Conservation (phyloP, 1,284 basidiomycete species). For the Gymnopus androsaceus region DNA sequence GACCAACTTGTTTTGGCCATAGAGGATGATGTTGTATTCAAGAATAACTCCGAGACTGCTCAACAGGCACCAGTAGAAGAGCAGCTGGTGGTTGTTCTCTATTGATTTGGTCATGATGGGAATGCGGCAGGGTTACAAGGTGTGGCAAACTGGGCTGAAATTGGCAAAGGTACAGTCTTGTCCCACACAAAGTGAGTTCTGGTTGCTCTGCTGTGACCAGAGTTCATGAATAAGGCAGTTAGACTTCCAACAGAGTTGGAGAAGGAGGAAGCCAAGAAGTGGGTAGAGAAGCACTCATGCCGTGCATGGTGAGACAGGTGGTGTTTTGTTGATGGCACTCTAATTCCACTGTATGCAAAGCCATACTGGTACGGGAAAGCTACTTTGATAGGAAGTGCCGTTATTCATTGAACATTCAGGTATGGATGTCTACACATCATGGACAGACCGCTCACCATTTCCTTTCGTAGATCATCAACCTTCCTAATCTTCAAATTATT, state of each 20-base stretch:
- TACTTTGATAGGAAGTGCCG: constrained; percentile 36
- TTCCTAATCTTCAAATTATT: constrained; percentile 12
- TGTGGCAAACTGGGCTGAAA: constrained; percentile 18
- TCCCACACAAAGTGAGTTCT: neutral
- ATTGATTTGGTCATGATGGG: constrained; percentile 24
- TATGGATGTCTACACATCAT: constrained; percentile 7
- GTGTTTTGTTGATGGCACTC: constrained; percentile 28
- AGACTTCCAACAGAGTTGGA: constrained; percentile 1
- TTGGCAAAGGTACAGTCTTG: constrained; percentile 10
- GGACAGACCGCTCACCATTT: neutral
- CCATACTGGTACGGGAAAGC: constrained; percentile 32
- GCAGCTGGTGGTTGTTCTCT: constrained; percentile 26
- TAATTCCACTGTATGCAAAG: constrained; percentile 25
- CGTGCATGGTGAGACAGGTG: constrained; percentile 24
- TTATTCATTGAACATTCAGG: constrained; percentile 37
- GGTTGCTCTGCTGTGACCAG: neutral
- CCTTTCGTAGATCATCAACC: constrained; percentile 5
- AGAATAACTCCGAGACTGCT: constrained; percentile 19
- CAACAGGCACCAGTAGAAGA: constrained; percentile 20
- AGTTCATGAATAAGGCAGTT: neutral
- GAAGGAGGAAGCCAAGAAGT: constrained; percentile 10
- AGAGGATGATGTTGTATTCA: constrained; percentile 22
- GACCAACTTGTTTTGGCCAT: constrained; percentile 25
- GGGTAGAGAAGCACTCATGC: constrained; percentile 20
- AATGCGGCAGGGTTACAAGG: constrained; percentile 22